Conservation (phyloP, 352 stramenopile genomes). For the Phytopythium boreale region DNA sequence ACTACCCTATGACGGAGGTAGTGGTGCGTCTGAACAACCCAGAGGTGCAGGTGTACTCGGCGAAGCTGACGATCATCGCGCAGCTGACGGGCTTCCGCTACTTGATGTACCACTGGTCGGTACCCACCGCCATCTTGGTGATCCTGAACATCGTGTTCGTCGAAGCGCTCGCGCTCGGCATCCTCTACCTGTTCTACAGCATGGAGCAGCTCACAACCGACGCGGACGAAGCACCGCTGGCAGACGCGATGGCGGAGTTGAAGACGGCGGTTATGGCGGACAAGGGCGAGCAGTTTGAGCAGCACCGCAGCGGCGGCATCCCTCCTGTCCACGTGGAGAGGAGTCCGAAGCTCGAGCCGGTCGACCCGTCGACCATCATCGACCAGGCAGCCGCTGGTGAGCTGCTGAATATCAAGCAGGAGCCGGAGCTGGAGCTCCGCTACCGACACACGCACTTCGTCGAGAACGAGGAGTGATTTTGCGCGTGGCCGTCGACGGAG, state of each 20-base stretch:
- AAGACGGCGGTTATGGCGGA: constrained; percentile 17
- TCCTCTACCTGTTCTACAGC: constrained; percentile 67
- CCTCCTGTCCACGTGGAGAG: constrained; percentile 31
- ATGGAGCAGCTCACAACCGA: constrained; percentile 34
- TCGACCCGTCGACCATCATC: constrained; percentile 19
- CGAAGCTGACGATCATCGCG: constrained; percentile 77
- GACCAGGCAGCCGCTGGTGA: constrained; percentile 19
- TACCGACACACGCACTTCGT: neutral
- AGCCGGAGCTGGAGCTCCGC: constrained; percentile 21
- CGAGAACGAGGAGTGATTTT: neutral
- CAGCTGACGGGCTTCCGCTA: constrained; percentile 79
- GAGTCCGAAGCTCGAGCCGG: constrained; percentile 35
- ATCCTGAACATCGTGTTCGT: constrained; percentile 80
- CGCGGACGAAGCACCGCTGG: constrained; percentile 12
- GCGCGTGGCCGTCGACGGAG: neutral
- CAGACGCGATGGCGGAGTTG: constrained; percentile 10
- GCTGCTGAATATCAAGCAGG: constrained; percentile 23
- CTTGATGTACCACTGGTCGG: constrained; percentile 86
- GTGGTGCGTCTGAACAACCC: constrained; percentile 64
- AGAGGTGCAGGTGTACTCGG: constrained; percentile 63
- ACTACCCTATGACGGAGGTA: constrained; percentile 49
- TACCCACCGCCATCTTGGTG: constrained; percentile 63
- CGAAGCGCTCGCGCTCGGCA: constrained; percentile 56
- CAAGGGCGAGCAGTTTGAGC: constrained; percentile 12
- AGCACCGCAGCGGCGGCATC: constrained; percentile 21